phyloP scores from a whole-genome alignment of 345 rosid species.

The Bruguiera gymnorhiza region DNA sequence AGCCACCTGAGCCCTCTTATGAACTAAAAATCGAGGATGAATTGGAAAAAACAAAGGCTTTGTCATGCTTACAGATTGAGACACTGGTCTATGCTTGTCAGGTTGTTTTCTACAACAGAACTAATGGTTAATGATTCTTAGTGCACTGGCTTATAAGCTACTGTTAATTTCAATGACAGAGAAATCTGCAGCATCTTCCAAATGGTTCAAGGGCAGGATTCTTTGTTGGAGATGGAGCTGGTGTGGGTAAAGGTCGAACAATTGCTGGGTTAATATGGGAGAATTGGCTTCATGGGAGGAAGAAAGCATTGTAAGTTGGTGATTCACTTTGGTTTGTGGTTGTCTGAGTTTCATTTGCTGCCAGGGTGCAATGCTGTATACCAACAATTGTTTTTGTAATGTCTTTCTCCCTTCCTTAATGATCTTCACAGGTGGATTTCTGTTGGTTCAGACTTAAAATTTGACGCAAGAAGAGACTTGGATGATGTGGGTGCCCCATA shows the following conservation, averaged over 20 bases:
- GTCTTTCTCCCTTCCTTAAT: conserved; percentile 13
- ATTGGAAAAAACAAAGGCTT: conserved; percentile 61
- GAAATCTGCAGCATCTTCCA: conserved; percentile 90
- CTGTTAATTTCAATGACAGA: conserved; percentile 45
- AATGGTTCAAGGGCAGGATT: conserved; percentile 87
- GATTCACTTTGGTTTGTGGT: neutral
- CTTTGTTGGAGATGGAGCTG: conserved; percentile 99
- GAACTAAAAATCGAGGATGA: conserved; percentile 67
- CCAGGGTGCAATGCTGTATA: neutral
- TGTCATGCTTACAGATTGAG: conserved; percentile 99
- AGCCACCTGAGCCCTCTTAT: conserved; percentile 94
- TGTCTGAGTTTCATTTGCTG: neutral
- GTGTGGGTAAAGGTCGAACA: conserved; percentile 98
- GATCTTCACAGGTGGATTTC: conserved; percentile 87
- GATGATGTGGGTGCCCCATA: conserved; percentile 89
- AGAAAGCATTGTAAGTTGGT: conserved; percentile 74
- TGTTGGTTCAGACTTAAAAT: conserved; percentile 94
- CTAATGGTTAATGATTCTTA: conserved; percentile 23
- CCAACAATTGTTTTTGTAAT: conserved; percentile 13
- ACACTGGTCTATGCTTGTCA: conserved; percentile 94
- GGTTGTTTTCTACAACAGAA: conserved; percentile 47
- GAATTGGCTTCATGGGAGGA: conserved; percentile 84
- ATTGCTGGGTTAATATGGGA: conserved; percentile 97
- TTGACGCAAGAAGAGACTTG: conserved; percentile 95
- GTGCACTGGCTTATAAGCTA: conserved; percentile 25